Evolutionary conservation across 164 flowering plant genomes (phyloP), one percentile per base, ranked within the genome.

Genomic region (Houttuynia cordata): DNA sequence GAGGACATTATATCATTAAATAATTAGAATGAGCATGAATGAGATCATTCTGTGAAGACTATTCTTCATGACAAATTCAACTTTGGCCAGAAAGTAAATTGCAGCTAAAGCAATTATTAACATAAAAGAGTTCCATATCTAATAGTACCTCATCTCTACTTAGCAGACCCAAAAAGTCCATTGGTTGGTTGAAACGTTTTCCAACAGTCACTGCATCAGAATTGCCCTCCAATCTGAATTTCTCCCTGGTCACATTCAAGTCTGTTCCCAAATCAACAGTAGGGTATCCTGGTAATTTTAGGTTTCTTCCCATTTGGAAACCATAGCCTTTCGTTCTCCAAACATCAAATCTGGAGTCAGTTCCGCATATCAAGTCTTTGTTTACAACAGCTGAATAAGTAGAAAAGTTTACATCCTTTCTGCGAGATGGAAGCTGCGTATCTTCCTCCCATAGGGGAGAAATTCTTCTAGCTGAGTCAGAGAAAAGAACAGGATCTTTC

Each of bases 381-480:
- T 86, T 87, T 20, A 72, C 68, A 55, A 94, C 97, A 10, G 86
- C 73, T 55, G 99, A 94, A 70, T 86, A 91, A 34, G 74, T 34
- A 56, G 96, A 94, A 75, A 91, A 94, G 69, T 88, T 91, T 49
- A 94, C 82, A 75, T 91, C 97, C 34, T 90, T 83, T 67, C 99
- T 81, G 14, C 97, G 97, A 61, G 89, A 81, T 40, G 99, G 96
- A 56, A 88, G 71, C 51, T 80, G 83, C 57, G 65, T 72, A 62
- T 85, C 85, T 25, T 82, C 91, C 63, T 62, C 61, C 49, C 70
- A 71, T 61, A 94, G 67, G 21, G 91, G 74, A 22, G 64, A 59
- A 25, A 73, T 73, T 66, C 61, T 79, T 76, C 75, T 82, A 59
- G 59, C 75, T 14, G 86, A 77, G 34, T 79, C 76, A 3, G 93